Base-by-base conservation (phyloP, 2,329 filamentous ascomycete genomes). In the Verticillium zaregamsianum region DNA sequence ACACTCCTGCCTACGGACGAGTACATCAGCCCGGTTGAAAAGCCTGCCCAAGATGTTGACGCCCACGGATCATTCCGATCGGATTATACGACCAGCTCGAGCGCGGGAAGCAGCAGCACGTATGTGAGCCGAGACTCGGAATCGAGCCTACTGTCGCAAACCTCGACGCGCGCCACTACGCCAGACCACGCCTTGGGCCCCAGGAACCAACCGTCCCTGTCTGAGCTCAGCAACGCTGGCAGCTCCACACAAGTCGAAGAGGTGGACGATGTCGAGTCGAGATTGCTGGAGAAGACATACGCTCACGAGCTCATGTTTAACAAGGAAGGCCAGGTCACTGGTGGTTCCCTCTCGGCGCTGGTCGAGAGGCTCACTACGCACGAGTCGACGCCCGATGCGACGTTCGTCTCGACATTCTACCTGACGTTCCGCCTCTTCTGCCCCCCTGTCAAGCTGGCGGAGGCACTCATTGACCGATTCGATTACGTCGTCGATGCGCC, bases 341-440 rank as follows among this genome's bases (percentile, higher is more conserved):
- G 95, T 56, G 95, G 95, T 15, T 96, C 93, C 3, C 83, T 99
- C 14, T 87, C 91, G 5, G 95, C 95, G 2, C 80, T 99, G 32
- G 90, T 99, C n/a, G 95, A 99, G 79, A 89, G 93, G 65, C 85
- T 99, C 52, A 98, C 95, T 0, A 92, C 91, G 0, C 93, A 96
- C 72, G 92, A 97, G 73, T 91, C 92, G 0, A 96, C 94, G 0
- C 95, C 95, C 0, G 94, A 98, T 72, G 87, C 91, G 20, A 86
- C 91, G 70, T 98, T 98, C 68, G 92, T 97, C 52, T 93, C 92
- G 3, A 92, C 95, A 0, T 98, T 99, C 72, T 98, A 96, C 72
- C 87, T 98, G 32, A 99, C 95, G 0, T 99, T 99, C 79, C 87
- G 95, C 59, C 86, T 96, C 12, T 99, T 99, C 72, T 93, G 92